Base-by-base conservation (phyloP, 306 rosid species). In the Trifolium subterraneum region DNA sequence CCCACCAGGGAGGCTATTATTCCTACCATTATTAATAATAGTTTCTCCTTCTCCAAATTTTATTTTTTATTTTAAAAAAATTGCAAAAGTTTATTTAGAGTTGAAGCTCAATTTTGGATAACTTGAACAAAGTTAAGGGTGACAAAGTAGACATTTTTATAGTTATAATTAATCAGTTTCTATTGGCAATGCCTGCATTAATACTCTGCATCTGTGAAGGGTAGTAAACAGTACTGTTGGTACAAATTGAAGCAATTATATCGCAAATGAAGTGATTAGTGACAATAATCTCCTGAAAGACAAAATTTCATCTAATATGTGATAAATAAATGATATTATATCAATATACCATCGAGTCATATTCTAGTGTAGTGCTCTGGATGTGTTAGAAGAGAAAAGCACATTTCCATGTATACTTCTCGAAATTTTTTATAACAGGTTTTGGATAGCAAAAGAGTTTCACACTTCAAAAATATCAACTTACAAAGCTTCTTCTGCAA, bases 401-500 rank as follows among this genome's bases (percentile, higher is more conserved):
- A 5, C 2, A 44, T 44, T 44, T 44, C 50, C 7, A 12, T 44
- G 50, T 44, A 44, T 44, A 44, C 50, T 44, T 14, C 7, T 36
- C 42, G 25, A 70, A 48, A 48, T 15, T 6, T 0, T 25, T 60
- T 60, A 29, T 27, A 29, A 6, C 8, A 6, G 65, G 41, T 15
- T 35, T 35, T 31, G 44, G 44, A 31, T 61, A 31, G 23, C 15
- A 8, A 31, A 31, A 62, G n/a, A 62, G 45, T n/a, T 62, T 35
- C 14, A 62, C 15, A 33, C 68, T 62, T 33, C 48, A 42, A 10
- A 61, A 62, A n/a, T 64, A 38, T 64, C 69, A 39, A 54, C 51
- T 55, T 54, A 55, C 20, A 58, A 7, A 74, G 41, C 78, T 64
- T 41, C 64, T 25, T 29, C 55, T 70, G 35, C 67, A 84, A 78